phyloP scores from a whole-genome alignment of 176 grass and related monocot genomes.

The Raddia guianensis region DNA sequence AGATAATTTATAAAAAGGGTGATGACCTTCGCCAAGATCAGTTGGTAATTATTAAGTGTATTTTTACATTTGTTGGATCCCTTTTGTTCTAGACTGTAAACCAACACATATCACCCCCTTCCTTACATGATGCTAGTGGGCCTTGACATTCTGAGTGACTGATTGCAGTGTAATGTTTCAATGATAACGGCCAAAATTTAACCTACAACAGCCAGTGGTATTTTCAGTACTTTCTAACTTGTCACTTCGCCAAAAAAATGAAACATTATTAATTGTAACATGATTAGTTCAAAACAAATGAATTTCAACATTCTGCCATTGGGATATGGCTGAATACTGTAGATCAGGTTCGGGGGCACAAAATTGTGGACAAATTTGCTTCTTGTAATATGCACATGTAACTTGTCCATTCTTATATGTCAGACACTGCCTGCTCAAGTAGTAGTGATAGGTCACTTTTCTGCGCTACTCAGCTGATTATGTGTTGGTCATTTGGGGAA shows the following conservation, averaged over 20 bases:
- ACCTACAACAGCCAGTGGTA: not conserved
- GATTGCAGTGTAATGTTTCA: not conserved
- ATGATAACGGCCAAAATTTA: not conserved
- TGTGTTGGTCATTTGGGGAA: conserved; percentile 13
- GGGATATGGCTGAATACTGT: not conserved
- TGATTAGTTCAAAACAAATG: not conserved
- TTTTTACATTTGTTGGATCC: not conserved
- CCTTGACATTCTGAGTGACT: not conserved
- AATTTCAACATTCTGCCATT: not conserved
- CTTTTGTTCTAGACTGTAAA: conserved; percentile 29
- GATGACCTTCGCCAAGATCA: conserved; percentile 98
- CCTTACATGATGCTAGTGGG: not conserved
- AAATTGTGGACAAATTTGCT: not conserved
- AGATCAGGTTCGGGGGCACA: not conserved
- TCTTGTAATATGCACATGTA: not conserved
- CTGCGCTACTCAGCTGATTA: not conserved
- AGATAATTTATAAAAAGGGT: conserved; percentile 92
- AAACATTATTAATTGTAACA: conserved; percentile 5
- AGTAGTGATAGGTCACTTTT: not conserved
- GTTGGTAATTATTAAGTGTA: conserved; percentile 58
- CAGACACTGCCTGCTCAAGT: not conserved
- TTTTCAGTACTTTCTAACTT: conserved; percentile 4
- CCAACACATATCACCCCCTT: not conserved
- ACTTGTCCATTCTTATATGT: not conserved
- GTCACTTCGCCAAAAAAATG: not conserved